These are phyloP conservation scores for Nakazawaea wyomingensis DNA, from an alignment of 805 yeast species.

Conservation along the genomic window DNA sequence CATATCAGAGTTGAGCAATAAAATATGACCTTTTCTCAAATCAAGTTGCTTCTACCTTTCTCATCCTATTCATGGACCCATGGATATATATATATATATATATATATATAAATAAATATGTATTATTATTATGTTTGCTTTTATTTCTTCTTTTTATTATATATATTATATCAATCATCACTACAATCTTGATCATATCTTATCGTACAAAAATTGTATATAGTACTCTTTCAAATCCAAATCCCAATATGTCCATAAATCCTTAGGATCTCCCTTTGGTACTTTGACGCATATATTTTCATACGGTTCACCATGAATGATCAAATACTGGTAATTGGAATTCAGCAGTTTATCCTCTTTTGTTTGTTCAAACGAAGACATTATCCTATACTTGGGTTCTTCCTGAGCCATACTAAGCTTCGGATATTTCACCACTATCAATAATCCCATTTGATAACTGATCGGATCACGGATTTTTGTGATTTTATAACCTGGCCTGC, in stretches of 20 bases:
- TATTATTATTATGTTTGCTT: conserved; percentile 8
- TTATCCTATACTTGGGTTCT: conserved; percentile 63
- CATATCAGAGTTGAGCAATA: conserved; percentile 43
- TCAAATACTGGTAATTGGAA: conserved; percentile 58
- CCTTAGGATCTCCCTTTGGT: conserved; percentile 53
- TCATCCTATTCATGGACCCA: too few species aligned
- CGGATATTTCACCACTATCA: conserved; percentile 55
- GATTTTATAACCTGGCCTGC: conserved; percentile 67
- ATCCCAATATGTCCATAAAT: conserved; percentile 73
- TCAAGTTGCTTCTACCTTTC: too few species aligned
- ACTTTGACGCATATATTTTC: conserved; percentile 74
- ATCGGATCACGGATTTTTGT: conserved; percentile 63
- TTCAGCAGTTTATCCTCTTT: conserved; percentile 38
- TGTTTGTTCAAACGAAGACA: conserved; percentile 70
- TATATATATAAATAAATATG: too few species aligned
- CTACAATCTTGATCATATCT: too few species aligned
- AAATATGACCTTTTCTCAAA: conserved; percentile 13
- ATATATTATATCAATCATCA: conserved; percentile 3
- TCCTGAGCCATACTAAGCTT: conserved; percentile 24
- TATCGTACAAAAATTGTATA: conserved; percentile 59
- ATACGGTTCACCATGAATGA: conserved; percentile 87
- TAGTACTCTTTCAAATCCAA: conserved; percentile 60
- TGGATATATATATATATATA: too few species aligned
- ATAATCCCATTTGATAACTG: conserved; percentile 56
- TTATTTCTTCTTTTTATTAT: neutral